A percentile compares a stretch with the other conserved stretches of the same genome.
Evolutionary conservation across 192 early-diverging fungal species (phyloP).

Genomic region (Diversispora eburnea): DNA sequence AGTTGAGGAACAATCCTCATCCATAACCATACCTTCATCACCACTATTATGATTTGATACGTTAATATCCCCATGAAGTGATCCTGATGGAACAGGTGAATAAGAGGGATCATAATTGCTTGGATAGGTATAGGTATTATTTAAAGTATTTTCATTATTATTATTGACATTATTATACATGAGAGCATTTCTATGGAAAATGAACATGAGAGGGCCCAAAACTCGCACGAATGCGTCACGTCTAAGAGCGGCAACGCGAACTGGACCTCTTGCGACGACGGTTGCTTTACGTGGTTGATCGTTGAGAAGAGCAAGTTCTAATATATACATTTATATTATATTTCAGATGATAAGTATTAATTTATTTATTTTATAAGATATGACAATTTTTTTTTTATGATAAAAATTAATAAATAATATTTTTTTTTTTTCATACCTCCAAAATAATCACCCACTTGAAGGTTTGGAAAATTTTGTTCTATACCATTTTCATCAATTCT

Average conservation of each 20-base stretch:
- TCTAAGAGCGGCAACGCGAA: slow-evolving; percentile 61
- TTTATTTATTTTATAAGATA: not conserved
- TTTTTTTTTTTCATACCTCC: slow-evolving; percentile 51
- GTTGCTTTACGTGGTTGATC: slow-evolving; percentile 63
- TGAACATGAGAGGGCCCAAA: slow-evolving; percentile 60
- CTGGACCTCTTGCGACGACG: slow-evolving; percentile 52
- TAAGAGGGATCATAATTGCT: not conserved
- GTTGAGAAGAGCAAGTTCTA: slow-evolving; percentile 65
- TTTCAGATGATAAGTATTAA: not conserved
- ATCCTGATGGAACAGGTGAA: not conserved
- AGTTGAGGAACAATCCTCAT: not conserved
- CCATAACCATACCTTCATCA: slow-evolving; percentile 19
- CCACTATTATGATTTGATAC: not conserved
- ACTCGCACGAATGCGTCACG: slow-evolving; percentile 68
- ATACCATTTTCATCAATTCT: slow-evolving; percentile 50
- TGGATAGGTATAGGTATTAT: too few species aligned
- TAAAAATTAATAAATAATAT: not conserved
- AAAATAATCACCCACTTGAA: slow-evolving; percentile 64
- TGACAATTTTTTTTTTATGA: not conserved
- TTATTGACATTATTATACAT: slow-evolving; percentile 47
- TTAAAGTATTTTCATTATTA: not conserved
- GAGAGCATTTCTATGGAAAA: slow-evolving; percentile 59
- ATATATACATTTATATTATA: not conserved
- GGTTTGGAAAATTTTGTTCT: slow-evolving; percentile 38
- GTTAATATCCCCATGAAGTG: not conserved